A percentile compares a stretch with the other conserved stretches of the same genome.
Evolutionary conservation across 176 grass and related monocot species (phyloP).

Genomic region (Miscanthus lutarioriparius): DNA sequence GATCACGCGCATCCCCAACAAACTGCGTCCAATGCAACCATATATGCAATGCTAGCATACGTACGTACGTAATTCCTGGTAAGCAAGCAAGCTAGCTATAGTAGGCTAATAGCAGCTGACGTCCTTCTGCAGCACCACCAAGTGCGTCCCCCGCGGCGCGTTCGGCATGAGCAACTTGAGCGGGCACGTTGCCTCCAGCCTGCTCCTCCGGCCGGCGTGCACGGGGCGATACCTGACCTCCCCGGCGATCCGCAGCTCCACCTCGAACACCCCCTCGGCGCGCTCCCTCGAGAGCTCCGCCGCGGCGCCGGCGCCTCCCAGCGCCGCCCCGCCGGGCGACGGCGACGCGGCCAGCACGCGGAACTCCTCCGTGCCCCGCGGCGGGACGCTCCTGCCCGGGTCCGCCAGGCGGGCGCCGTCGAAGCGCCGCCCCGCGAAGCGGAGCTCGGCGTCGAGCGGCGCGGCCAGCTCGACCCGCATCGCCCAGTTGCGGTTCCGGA

Average conservation of each 20-base stretch:
- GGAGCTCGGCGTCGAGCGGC: too few relatives aligned
- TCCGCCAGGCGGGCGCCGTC: neutral
- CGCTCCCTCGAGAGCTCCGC: neutral
- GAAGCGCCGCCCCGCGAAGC: neutral
- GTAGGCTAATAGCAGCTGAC: slow-evolving; percentile 7
- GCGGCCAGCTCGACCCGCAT: too few relatives aligned
- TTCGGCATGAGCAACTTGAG: slow-evolving; percentile 9
- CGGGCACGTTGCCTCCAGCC: slow-evolving; percentile 23
- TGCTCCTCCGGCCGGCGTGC: neutral
- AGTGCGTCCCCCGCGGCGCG: neutral
- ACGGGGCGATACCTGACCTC: slow-evolving; percentile 14
- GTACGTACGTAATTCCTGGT: neutral
- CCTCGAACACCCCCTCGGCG: too few relatives aligned
- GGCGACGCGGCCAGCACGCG: neutral
- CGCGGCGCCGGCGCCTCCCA: neutral
- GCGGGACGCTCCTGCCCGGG: neutral
- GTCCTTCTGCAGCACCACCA: slow-evolving; percentile 10
- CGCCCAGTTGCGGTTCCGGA: too few relatives aligned
- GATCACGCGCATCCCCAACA: neutral
- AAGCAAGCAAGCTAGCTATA: too few relatives aligned
- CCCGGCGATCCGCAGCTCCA: too few relatives aligned
- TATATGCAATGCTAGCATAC: neutral
- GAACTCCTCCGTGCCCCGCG: neutral
- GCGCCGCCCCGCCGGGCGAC: neutral
- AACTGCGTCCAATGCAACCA: neutral